phyloP scores from a whole-genome alignment of 805 yeast species.

The Starmerella floris region DNA sequence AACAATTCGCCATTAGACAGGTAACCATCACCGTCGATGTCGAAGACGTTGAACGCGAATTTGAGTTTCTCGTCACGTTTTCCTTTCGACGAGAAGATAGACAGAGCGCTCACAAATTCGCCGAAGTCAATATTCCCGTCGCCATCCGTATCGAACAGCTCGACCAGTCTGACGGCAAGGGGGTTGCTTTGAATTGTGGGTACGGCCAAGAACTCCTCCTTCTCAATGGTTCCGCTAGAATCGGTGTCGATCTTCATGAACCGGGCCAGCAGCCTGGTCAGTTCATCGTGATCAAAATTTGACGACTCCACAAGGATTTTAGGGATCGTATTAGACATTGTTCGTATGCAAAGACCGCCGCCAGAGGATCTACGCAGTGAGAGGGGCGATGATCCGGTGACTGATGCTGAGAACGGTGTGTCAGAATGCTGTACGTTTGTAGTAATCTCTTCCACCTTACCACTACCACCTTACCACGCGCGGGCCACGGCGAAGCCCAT shows the following conservation, averaged over 20 bases:
- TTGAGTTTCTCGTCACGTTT: constrained; percentile 64
- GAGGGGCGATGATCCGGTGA: too few relatives aligned
- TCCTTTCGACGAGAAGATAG: constrained; percentile 78
- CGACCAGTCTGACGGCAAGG: constrained; percentile 76
- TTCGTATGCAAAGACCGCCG: background rate
- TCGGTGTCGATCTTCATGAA: constrained; percentile 93
- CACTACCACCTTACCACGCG: too few relatives aligned
- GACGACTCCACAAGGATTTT: constrained; percentile 25
- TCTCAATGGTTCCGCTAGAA: constrained; percentile 82
- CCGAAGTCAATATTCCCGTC: constrained; percentile 91
- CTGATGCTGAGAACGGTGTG: too few relatives aligned
- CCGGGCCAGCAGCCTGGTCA: constrained; percentile 78
- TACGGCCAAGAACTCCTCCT: constrained; percentile 75
- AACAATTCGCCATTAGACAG: constrained; percentile 92
- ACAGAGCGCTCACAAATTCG: constrained; percentile 76
- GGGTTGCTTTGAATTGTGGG: constrained; percentile 91
- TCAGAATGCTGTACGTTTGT: too few relatives aligned
- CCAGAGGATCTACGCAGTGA: too few relatives aligned
- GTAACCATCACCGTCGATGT: constrained; percentile 87
- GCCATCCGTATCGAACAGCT: constrained; percentile 84
- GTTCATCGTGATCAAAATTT: constrained; percentile 67
- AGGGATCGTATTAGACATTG: constrained; percentile 8
- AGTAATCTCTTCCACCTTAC: too few relatives aligned
- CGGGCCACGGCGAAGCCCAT: too few relatives aligned
- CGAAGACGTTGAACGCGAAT: constrained; percentile 89